Evolutionary conservation across 108 stramenopile species (phyloP), one percentile per base, ranked within the genome.

Genomic region (Seminavis robusta): DNA sequence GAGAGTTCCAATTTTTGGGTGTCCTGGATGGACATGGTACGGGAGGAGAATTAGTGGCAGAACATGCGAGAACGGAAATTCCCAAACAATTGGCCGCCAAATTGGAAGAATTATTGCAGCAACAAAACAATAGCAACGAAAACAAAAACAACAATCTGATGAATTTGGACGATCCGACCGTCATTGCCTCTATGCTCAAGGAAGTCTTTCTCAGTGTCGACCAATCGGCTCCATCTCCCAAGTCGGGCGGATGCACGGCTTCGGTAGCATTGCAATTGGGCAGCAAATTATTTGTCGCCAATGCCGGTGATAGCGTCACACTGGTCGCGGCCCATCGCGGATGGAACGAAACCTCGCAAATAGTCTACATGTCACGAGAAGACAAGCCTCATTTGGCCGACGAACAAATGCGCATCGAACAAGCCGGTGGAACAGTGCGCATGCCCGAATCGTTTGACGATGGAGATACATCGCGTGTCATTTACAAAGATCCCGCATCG

Each of bases 21-120:
- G 77, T 78, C 32, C 83, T 91, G 46, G 90, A 91, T 56, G 90
- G 90, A 23, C 90, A 91, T 60, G 90, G 79, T 3, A 56, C 40
- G 19, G 52, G 53, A 24, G 90, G 90, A 29, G 83, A 91, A 49
- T 41, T 29, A n/a, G 86, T 91, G n/a, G 70, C 77, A 0, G 78
- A 91, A 65, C 85, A 77, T 65, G 63, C 59, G 13, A 81, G 77
- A 9, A 74, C 52, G n/a, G 77, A 79, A 56, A 54, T 87, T 4
- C 83, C 83, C 16, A 73, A 69, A 25, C 46, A 74, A 29, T 55
- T 91, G 43, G 71, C 76, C 1, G 57, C 36, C 30, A 83, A 23
- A 8, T 10, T 30, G 26, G 23, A 50, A 3, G 11, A 8, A 26
- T 6, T 20, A 37, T 13, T 37, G 36, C 13, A 37, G 5, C 21